Evolutionary conservation across 441 rosid genomes (phyloP), one percentile per base, ranked within the genome.

Genomic region (Corymbia citriodora): DNA sequence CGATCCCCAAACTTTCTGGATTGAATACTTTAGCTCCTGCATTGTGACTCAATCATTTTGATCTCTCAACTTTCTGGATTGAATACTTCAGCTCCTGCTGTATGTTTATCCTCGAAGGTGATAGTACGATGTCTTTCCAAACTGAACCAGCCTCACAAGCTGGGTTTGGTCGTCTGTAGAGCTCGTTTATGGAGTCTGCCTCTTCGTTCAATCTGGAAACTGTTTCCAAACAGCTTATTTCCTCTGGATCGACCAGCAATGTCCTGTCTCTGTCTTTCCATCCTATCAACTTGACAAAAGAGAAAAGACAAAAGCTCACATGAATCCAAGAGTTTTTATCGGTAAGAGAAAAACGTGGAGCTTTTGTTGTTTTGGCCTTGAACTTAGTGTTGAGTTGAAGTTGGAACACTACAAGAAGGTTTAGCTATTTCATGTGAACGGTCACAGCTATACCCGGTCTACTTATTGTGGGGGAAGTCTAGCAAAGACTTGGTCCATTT

Each of bases 251-350:
- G 87, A 98, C 99, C 91, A 98, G 92, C 91, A 97, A 92, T 5
- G 96, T 98, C 95, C 93, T 97, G 92, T 97, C 99, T 91, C 93
- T 96, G 89, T 97, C 99, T 93, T 98, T 98, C 99, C 99, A 97
- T 61, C 98, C 99, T 94, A 98, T 98, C 97, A 98, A 68, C 99
- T 97, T 91, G 52, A 87, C 92, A 94, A 82, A 88, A 23, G 87
- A 91, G 88, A 90, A 52, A 87, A 55, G 36, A 91, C 89, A 93
- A 90, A 65, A 25, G 53, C 29, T 55, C n/a, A 40, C 88, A 87
- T 33, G 48, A 55, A 87, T 33, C 61, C 68, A 54, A 45, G 65
- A 87, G 50, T 52, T 87, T 55, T 10, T 55, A 45, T 23, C 8
- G 65, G 50, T 33, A 87, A 27, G 87, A 81, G 63, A 59, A 27